A percentile compares a stretch with the other conserved stretches of the same genome.
Evolutionary conservation across 2,329 filamentous ascomycete species (phyloP).

Genomic region (Penicillium sp.): DNA sequence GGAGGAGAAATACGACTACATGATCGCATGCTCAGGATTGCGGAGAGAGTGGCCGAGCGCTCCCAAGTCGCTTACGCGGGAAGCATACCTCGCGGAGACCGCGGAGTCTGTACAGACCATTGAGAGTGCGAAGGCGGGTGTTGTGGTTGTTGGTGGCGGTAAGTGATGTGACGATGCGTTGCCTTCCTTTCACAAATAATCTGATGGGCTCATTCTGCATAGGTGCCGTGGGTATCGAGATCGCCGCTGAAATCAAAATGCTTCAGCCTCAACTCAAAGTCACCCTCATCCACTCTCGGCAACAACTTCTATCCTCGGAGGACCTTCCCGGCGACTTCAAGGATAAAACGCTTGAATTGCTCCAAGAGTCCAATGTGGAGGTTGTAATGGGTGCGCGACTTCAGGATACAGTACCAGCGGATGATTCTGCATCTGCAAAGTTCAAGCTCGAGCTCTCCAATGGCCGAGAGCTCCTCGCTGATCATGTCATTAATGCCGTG

Average conservation of each 20-base stretch:
- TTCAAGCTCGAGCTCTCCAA: conserved; percentile 59
- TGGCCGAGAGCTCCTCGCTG: conserved; percentile 60
- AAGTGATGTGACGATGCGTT: neutral
- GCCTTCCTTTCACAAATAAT: conserved; percentile 24
- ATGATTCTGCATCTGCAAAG: neutral
- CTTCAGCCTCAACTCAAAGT: conserved; percentile 62
- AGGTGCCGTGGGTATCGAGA: conserved; percentile 75
- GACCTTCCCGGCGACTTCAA: conserved; percentile 68
- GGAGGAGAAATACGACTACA: conserved; percentile 55
- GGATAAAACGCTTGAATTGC: conserved; percentile 58
- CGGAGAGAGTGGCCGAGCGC: conserved; percentile 70
- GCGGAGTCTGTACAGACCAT: conserved; percentile 3
- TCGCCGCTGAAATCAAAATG: conserved; percentile 73
- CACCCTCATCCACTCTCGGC: conserved; percentile 71
- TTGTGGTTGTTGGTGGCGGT: conserved; percentile 60
- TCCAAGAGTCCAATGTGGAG: conserved; percentile 61
- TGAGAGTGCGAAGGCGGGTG: neutral
- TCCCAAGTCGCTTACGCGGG: conserved; percentile 63
- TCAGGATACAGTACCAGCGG: neutral
- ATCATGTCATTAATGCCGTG: conserved; percentile 68
- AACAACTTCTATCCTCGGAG: conserved; percentile 70
- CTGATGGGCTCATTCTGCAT: conserved; percentile 50
- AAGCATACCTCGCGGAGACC: conserved; percentile 57
- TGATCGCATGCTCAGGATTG: conserved; percentile 69
- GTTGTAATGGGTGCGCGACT: conserved; percentile 2